Conservation (phyloP, 495 filamentous ascomycete species). For the Annulohypoxylon nitens region DNA sequence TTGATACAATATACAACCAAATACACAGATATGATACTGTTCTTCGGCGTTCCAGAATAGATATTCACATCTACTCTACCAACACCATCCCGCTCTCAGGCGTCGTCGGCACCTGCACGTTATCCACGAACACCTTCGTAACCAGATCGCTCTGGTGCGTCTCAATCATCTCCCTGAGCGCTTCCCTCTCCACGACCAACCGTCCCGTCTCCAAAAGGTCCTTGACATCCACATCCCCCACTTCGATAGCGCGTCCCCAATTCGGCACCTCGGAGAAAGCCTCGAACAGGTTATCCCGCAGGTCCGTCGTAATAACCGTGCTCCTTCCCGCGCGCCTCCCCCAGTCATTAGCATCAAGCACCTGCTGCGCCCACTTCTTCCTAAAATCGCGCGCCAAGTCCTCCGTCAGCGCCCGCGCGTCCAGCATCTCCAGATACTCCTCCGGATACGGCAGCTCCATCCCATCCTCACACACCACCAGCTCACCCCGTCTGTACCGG, state of each 20-base stretch:
- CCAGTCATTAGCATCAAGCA: constrained; percentile 80
- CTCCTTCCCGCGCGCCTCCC: constrained; percentile 76
- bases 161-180: constrained; percentile 79
- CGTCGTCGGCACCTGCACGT: constrained; percentile 20
- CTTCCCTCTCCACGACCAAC: constrained; percentile 86
- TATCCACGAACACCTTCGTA: constrained; percentile 51
- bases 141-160: constrained; percentile 81
- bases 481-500: constrained; percentile 85
- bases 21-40: constrained; percentile 6
- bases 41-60: neutral
- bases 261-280: constrained; percentile 71
- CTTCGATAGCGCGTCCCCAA: constrained; percentile 74
- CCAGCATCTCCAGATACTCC: constrained; percentile 54
- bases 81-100: constrained; percentile 39
- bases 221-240: constrained; percentile 90
- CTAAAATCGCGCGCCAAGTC: constrained; percentile 63
- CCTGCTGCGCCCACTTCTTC: constrained; percentile 69
- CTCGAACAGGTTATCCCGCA: constrained; percentile 66
- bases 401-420: constrained; percentile 41
- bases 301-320: constrained; percentile 77
- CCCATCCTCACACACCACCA: constrained; percentile 83
- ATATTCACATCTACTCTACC: constrained; percentile 40
- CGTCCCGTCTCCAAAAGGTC: constrained; percentile 86
- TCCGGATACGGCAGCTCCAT: constrained; percentile 69
- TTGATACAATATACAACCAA: constrained; percentile 35